Evolutionary conservation across 345 rosid genomes (phyloP).

Genomic region (Hypericum perforatum): DNA sequence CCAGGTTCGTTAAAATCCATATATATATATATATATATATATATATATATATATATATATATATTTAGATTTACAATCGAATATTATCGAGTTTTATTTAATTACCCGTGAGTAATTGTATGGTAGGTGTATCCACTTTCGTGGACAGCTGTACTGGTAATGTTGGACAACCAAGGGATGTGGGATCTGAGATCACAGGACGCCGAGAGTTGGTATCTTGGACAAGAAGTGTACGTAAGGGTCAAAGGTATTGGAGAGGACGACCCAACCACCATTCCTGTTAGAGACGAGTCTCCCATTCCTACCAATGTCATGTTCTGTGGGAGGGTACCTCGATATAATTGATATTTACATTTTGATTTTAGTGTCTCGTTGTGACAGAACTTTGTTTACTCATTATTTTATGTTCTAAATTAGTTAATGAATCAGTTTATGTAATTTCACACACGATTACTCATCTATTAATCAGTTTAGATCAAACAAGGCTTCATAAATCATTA

Average conservation of each 20-base stretch:
- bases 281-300: background rate
- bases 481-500: too few relatives aligned
- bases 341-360: background rate
- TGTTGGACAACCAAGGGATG: constrained; percentile 36
- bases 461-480: too few relatives aligned
- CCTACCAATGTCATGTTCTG: background rate
- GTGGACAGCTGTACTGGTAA: constrained; percentile 39
- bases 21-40: too few relatives aligned
- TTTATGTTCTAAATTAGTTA: too few relatives aligned
- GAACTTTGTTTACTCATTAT: too few relatives aligned
- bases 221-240: background rate
- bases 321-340: background rate
- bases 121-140: constrained; percentile 33
- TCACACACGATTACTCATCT: too few relatives aligned
- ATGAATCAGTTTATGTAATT: too few relatives aligned
- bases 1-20: constrained; percentile 18
- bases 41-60: too few relatives aligned
- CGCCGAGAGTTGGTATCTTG: background rate
- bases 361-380: too few relatives aligned
- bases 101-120: background rate
- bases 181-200: constrained; percentile 22
- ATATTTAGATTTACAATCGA: too few relatives aligned
- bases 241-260: background rate
- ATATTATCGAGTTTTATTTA: too few relatives aligned
- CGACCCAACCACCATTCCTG: background rate